phyloP scores from a whole-genome alignment of 2,329 filamentous ascomycete species.

The Aspergillus floridensis region DNA sequence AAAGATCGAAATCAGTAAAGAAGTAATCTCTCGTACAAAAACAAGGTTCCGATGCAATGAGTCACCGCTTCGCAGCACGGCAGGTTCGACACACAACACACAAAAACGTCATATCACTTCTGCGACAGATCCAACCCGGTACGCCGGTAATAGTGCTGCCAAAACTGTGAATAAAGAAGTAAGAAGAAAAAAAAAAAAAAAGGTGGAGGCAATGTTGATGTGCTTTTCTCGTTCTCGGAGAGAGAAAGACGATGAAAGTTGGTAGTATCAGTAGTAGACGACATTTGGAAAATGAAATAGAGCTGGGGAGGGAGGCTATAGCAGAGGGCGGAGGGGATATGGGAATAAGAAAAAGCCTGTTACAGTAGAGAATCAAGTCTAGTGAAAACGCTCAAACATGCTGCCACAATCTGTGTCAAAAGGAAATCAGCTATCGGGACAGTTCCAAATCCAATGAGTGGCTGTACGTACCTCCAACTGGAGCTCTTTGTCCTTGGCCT shows the following conservation, averaged over 20 bases:
- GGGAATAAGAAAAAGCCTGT: slow-evolving; percentile 9
- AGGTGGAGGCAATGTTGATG: background rate
- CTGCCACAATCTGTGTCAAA: slow-evolving; percentile 68
- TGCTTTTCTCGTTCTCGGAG: background rate
- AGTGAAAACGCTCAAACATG: slow-evolving; percentile 95
- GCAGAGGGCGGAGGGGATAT: slow-evolving; percentile 1
- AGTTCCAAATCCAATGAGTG: background rate
- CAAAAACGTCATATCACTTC: background rate
- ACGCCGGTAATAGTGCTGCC: background rate
- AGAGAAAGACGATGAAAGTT: slow-evolving; percentile 1
- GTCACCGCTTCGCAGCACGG: background rate
- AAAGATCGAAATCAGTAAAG: background rate
- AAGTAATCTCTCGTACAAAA: background rate
- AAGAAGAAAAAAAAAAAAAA: slow-evolving; percentile 9
- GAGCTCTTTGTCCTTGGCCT: slow-evolving; percentile 86
- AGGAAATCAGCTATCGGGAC: slow-evolving; percentile 6
- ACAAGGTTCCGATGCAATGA: background rate
- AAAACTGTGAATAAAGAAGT: background rate
- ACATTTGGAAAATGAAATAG: slow-evolving; percentile 8
- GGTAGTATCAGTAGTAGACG: slow-evolving; percentile 12
- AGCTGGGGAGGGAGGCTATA: slow-evolving; percentile 1
- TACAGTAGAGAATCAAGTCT: slow-evolving; percentile 92
- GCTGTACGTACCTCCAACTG: slow-evolving; percentile 75
- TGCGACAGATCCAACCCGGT: background rate
- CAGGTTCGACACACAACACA: background rate